A percentile compares a stretch with the other conserved stretches of the same genome.
Conservation (phyloP, 1,284 basidiomycete genomes). For the Mycena citricolor region DNA sequence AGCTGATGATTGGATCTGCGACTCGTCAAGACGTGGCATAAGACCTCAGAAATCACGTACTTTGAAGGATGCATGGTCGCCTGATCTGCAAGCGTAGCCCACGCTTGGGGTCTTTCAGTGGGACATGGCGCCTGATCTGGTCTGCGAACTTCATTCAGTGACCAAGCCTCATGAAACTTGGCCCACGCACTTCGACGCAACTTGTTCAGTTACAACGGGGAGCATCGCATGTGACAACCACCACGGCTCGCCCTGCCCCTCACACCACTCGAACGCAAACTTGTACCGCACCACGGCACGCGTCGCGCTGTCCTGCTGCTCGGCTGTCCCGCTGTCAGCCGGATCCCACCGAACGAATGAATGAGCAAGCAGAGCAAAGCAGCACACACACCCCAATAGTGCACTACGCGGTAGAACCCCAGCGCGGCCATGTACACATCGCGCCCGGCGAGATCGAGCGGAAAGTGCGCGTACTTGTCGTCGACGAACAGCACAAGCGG, state of each 20-base stretch:
- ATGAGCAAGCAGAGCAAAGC: slow-evolving; percentile 2
- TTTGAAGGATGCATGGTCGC: too few relatives aligned
- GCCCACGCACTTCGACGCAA: too few relatives aligned
- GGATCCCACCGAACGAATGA: slow-evolving; percentile 4
- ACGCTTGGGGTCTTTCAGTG: too few relatives aligned
- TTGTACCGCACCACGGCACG: slow-evolving; percentile 67
- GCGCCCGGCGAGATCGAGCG: slow-evolving; percentile 55
- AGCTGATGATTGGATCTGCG: too few relatives aligned
- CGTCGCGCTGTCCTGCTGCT: slow-evolving; percentile 51
- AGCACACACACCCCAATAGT: slow-evolving; percentile 67
- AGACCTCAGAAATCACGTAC: too few relatives aligned
- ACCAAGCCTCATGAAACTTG: too few relatives aligned
- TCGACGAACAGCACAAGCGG: slow-evolving; percentile 71
- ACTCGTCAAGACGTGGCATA: too few relatives aligned
- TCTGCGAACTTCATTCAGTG: too few relatives aligned
- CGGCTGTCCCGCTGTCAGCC: slow-evolving; percentile 74
- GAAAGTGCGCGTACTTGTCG: slow-evolving; percentile 69
- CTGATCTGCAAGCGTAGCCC: too few relatives aligned
- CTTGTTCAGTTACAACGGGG: too few relatives aligned
- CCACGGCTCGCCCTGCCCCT: slow-evolving; percentile 54
- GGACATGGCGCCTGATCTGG: too few relatives aligned
- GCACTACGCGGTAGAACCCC: slow-evolving; percentile 64
- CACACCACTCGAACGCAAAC: slow-evolving; percentile 79
- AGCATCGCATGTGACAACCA: slow-evolving; percentile 38
- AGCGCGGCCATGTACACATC: slow-evolving; percentile 67